Evolutionary conservation across 2,329 filamentous ascomycete genomes (phyloP), one percentile per base, ranked within the genome.

Genomic region (Paracorniculantispora psalliotae): DNA sequence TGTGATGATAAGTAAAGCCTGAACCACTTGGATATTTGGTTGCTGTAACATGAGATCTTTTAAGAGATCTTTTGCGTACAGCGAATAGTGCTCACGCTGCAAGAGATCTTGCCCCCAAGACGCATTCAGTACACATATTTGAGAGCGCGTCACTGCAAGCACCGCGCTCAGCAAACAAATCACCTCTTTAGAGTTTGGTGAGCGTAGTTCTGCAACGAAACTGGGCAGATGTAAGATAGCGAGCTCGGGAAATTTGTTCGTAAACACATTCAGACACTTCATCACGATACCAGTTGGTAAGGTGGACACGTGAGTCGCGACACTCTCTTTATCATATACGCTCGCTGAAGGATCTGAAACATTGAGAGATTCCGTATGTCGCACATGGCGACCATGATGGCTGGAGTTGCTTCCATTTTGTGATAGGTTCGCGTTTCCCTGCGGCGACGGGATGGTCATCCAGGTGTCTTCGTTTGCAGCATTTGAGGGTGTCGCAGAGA

Each of bases 1-100:
- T 0, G 73, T 70, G 21, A 77, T 62, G 2, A 76, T 69, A 0
- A 77, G 67, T n/a, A 77, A 62, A 0, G 73, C 66, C 60, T 77
- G 75, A 0, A 76, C 72, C 0, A 72, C 65, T 28, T 71, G 68
- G 3, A 75, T 62, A 19, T 68, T 69, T 5, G 71, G 71, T 1
- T 64, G 61, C 39, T 68, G 64, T 2, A 71, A 54, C 10, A 70
- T 68, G 26, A 67, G 63, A 6, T 62, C 62, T 3, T 60, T 61
- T 12, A 73, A 65, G 12, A 69, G 57, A 21, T 68, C 61, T 15
- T 63, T 61, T 1, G 69, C 63, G 47, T 71, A 70, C 8, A 65
- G 62, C 4, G 69, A 70, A 55, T 75, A 76, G 1, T 71, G 67
- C 26, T 68, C 69, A 37, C 69, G 70, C 2, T 64, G 50, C 44